Evolutionary conservation across 345 rosid genomes (phyloP).

Genomic region (Raphanus sativus): DNA sequence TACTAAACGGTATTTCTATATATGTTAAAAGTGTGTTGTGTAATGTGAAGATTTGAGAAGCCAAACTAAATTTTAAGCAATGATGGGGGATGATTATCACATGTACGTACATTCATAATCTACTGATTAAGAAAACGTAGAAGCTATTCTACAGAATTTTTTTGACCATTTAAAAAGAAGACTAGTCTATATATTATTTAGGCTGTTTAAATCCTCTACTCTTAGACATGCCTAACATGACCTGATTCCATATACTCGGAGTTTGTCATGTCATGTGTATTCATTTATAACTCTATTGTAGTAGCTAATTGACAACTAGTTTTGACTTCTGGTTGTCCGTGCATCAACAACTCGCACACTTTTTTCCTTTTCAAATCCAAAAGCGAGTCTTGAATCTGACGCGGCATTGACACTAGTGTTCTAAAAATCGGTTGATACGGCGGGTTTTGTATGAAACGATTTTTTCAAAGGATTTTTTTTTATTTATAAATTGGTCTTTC

Average conservation of each 20-base stretch:
- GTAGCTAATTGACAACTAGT: neutral
- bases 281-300: neutral
- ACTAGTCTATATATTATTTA: neutral
- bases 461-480: too few species aligned
- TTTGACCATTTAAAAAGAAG: constrained; percentile 1
- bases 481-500: too few species aligned
- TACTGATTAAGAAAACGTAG: neutral
- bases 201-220: neutral
- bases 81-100: neutral
- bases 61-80: neutral
- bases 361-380: neutral
- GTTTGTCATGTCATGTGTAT: neutral
- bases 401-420: neutral
- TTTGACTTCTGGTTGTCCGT: neutral
- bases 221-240: neutral
- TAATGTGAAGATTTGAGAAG: constrained; percentile 16
- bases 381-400: neutral
- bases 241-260: neutral
- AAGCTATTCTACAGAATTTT: neutral
- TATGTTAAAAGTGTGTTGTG: constrained; percentile 25
- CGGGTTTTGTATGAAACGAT: too few species aligned
- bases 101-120: neutral
- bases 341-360: neutral
- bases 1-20: neutral
- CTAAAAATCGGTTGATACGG: too few species aligned